These are phyloP conservation scores for Colletotrichum theobromicola DNA, from an alignment of 2,329 filamentous ascomycete species.

Conservation along the genomic window DNA sequence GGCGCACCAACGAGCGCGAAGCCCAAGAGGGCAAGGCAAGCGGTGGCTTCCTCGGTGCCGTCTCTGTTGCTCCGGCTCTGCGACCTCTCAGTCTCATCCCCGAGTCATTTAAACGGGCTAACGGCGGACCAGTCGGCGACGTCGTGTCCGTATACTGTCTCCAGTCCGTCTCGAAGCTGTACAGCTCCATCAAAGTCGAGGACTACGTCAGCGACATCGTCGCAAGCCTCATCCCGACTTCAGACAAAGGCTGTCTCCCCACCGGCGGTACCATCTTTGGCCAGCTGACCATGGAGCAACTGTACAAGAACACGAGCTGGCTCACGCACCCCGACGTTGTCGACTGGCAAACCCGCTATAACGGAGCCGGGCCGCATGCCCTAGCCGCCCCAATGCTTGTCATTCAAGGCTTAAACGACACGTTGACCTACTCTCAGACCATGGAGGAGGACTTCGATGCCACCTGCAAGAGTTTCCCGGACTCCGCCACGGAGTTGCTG, in stretches of 20 bases:
- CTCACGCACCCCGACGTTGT: not conserved
- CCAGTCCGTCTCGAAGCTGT: slow-evolving; percentile 16
- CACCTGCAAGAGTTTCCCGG: not conserved
- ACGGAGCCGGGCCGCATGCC: slow-evolving; percentile 23
- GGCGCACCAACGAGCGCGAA: slow-evolving; percentile 28
- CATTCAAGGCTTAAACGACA: slow-evolving; percentile 24
- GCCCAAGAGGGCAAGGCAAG: slow-evolving; percentile 16
- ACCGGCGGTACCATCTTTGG: slow-evolving; percentile 8
- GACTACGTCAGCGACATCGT: slow-evolving; percentile 20
- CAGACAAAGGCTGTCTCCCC: slow-evolving; percentile 3
- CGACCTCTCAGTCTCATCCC: slow-evolving; percentile 16
- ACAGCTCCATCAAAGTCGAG: slow-evolving; percentile 11
- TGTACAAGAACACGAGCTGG: slow-evolving; percentile 19
- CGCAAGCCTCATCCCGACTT: not conserved
- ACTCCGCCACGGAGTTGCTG: not conserved
- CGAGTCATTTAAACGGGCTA: not conserved
- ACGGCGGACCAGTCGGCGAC: slow-evolving; percentile 1
- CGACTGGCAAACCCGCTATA: not conserved
- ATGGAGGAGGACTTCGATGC: not conserved
- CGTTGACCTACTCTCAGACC: slow-evolving; percentile 7
- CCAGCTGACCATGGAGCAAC: not conserved
- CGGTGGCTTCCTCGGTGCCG: slow-evolving; percentile 18
- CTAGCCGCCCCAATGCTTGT: slow-evolving; percentile 27
- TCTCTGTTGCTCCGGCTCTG: slow-evolving; percentile 16
- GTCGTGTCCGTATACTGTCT: slow-evolving; percentile 22